Evolutionary conservation across 2,329 filamentous ascomycete genomes (phyloP), one percentile per base, ranked within the genome.

Genomic region (Fusarium kyushuense): DNA sequence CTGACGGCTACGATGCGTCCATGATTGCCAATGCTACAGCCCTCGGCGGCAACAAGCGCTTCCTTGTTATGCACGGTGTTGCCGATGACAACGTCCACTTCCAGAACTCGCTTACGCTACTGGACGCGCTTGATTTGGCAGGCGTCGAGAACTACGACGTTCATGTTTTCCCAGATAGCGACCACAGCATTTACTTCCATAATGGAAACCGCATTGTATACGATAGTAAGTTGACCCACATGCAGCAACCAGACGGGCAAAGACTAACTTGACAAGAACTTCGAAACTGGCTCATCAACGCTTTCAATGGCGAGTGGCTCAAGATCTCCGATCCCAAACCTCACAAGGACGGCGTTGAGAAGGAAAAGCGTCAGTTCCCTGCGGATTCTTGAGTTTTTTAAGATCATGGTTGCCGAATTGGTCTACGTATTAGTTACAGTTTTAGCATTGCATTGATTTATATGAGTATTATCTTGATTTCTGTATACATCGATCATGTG

Each of bases 21-120:
- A 88, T 88, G 53, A 89, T 99, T 75, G 86, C 78, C 61, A 92
- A 99, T 75, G 90, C 90, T 65, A 84, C 86, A 1, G 91, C 93
- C 1, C 84, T 99, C 9, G 83, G 85, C 6, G 80, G 89, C 68
- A 97, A 91, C 76, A 92, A 94, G 64, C 90, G 95, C 32, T 99
- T 98, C 82, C 83, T 99, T 38, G 78, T 99, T 73, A 97, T 98
- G 92, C 96, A 99, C 76, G 96, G 96, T 71, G 88, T 94, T n/a
- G 92, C 92, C 10, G 96, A 99, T 75, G 96, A 99, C 79, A 99
- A 99, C 74, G 96, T 99, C 14, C 96, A 99, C 78, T 89, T 97
- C 79, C 96, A 99, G 79, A 98, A 97, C 79, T 94, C 94, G 1
- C 86, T 98, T 59, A 92, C 90, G 2, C 81, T 99, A 65, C 84